Base-by-base conservation (phyloP, 2,329 filamentous ascomycete genomes). In the Bipolaris victoriae region DNA sequence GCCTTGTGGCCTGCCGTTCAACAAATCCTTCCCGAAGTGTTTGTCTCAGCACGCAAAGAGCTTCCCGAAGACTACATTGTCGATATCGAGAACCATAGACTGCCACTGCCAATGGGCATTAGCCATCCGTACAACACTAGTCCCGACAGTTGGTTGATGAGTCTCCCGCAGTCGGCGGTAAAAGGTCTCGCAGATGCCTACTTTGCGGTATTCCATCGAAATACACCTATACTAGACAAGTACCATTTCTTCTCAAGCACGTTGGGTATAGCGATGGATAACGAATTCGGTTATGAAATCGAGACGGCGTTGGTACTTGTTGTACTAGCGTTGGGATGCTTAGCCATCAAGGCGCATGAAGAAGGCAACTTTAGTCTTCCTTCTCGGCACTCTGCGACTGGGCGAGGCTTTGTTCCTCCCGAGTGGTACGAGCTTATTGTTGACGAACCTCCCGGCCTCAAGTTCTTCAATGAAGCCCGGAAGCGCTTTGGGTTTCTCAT, bases 391-490 rank as follows among this genome's bases (percentile, higher is more conserved):
- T 49, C 55, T 9, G 24, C 54, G 2, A 41, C 49, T 3, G 57
- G 48, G 7, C 52, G 56, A 35, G 63, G 63, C 3, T 76, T 74
- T 47, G 56, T 66, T 5, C 66, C 62, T 2, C 72, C 73, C 7
- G 71, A 75, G 6, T 76, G 74, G 74, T 74, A 75, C 49, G 68
- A 68, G 11, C 55, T 75, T 5, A 72, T 75, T 3, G 60, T 70
- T 22, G 74, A 76, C 24, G 68, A 79, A 31, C 78, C 78, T 20
- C 72, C 80, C 2, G 82, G 82, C 0, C 62, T 84, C 37, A 79
- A 78, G 24, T 84, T 84, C 61, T 83, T 84, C 70, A 84, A 84
- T 53, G 82, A 84, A 65, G 81, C 81, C 6, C 78, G 82, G 16
- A 80, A 79, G 55, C 78, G 82, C 4, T 78, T 82, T 57, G 82